These are phyloP conservation scores for Leccinum fuscescens DNA, from an alignment of 1,284 basidiomycete species.

Conservation along the genomic window DNA sequence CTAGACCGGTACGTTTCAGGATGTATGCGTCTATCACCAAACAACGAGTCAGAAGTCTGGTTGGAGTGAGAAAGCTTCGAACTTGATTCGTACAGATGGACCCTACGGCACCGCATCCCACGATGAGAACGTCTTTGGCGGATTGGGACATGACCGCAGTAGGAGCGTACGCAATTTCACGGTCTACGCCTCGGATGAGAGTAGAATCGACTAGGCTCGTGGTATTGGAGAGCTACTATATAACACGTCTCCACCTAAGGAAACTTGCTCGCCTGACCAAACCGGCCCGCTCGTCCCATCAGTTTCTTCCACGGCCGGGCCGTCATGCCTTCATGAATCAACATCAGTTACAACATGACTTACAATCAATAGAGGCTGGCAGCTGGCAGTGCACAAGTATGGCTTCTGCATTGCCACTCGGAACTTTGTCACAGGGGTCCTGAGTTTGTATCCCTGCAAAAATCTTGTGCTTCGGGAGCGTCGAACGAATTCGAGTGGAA, in stretches of 20 bases:
- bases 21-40: slow-evolving; percentile 54
- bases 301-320: background rate
- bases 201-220: too few relatives aligned
- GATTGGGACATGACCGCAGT: slow-evolving; percentile 6
- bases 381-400: background rate
- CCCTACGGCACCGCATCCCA: slow-evolving; percentile 59
- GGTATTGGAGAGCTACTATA: background rate
- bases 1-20: slow-evolving; percentile 58
- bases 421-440: too few relatives aligned
- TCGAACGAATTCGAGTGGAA: background rate
- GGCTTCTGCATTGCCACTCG: too few relatives aligned
- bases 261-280: background rate
- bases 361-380: too few relatives aligned
- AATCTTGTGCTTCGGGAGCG: too few relatives aligned
- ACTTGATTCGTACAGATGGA: slow-evolving; percentile 45
- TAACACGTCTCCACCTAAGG: background rate
- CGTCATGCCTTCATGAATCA: background rate
- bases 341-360: background rate
- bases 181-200: background rate
- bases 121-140: slow-evolving; percentile 50
- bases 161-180: background rate
- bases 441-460: too few relatives aligned
- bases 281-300: background rate
- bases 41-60: background rate
- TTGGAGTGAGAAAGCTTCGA: background rate